Evolutionary conservation across 768 basidiomycete genomes (phyloP).

Genomic region (Pleurotus platypus): DNA sequence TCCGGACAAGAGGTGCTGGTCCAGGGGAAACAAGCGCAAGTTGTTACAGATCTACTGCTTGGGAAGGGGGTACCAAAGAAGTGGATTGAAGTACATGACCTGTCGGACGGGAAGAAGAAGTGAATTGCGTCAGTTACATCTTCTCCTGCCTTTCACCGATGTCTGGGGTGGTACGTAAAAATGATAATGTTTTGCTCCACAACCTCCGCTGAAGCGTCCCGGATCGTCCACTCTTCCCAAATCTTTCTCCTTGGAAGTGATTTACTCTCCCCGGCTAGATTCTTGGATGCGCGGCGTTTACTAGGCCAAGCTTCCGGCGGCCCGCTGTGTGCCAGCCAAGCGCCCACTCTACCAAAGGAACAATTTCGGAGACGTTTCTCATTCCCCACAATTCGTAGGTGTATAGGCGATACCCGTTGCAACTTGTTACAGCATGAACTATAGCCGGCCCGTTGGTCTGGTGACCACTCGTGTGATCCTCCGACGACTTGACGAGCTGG

Average conservation of each 20-base stretch:
- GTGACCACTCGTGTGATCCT: constrained; percentile 7
- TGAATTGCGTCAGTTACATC: constrained; percentile 10
- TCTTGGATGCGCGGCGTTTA: neutral
- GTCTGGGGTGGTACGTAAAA: neutral
- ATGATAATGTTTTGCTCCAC: neutral
- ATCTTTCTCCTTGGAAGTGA: too few relatives aligned
- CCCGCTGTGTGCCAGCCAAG: neutral
- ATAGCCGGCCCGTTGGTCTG: constrained; percentile 2
- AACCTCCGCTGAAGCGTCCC: too few relatives aligned
- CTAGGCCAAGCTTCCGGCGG: neutral
- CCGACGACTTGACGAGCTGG: neutral
- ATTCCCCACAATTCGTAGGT: neutral
- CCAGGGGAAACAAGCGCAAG: constrained; percentile 77
- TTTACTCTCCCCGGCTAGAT: neutral
- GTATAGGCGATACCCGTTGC: too few relatives aligned
- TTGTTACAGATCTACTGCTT: constrained; percentile 63
- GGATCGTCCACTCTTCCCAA: too few relatives aligned
- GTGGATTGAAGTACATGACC: constrained; percentile 65
- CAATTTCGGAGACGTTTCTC: neutral
- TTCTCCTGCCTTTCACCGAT: neutral
- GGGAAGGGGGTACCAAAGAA: constrained; percentile 74
- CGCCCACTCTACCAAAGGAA: neutral
- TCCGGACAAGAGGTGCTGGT: constrained; percentile 70
- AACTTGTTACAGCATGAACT: neutral
- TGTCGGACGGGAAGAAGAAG: constrained; percentile 44